These are phyloP conservation scores for Agrostemma githago DNA, from an alignment of 148 eudicot genomes.

Conservation along the genomic window DNA sequence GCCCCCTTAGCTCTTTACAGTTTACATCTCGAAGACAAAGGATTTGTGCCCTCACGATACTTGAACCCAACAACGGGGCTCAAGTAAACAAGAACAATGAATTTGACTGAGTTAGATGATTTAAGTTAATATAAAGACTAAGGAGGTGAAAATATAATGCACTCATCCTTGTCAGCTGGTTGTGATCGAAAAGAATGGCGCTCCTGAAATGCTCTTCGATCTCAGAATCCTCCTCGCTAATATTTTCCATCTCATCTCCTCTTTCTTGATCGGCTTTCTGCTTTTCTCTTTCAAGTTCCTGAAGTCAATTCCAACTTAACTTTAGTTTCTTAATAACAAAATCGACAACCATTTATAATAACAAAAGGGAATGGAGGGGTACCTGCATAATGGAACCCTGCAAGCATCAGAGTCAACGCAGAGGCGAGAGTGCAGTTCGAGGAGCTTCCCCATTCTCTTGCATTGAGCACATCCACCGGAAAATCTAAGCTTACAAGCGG, in stretches of 20 bases:
- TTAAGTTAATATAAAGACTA: not conserved
- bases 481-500: slow-evolving; percentile 70
- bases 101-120: not conserved
- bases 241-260: slow-evolving; percentile 79
- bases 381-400: slow-evolving; percentile 95
- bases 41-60: not conserved
- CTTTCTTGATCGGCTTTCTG: slow-evolving; percentile 64
- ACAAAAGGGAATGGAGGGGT: not conserved
- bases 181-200: slow-evolving; percentile 63
- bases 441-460: slow-evolving; percentile 91
- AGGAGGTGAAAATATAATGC: not conserved
- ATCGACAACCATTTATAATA: too few species aligned
- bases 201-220: slow-evolving; percentile 77
- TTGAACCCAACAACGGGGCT: not conserved
- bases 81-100: slow-evolving; percentile 15
- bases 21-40: slow-evolving; percentile 1
- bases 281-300: slow-evolving; percentile 61
- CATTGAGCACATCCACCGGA: slow-evolving; percentile 81
- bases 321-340: not conserved
- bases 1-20: slow-evolving; percentile 6
- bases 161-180: slow-evolving; percentile 18
- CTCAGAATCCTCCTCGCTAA: slow-evolving; percentile 79
- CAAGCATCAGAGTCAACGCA: slow-evolving; percentile 66
- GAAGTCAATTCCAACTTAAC: not conserved
- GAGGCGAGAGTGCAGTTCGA: slow-evolving; percentile 77